Percentiles rank a stretch among this genome's conserved stretches.
These are phyloP conservation scores for Saccharomycopsis sp. DNA, from an alignment of 805 yeast genomes.

Conservation along the genomic window DNA sequence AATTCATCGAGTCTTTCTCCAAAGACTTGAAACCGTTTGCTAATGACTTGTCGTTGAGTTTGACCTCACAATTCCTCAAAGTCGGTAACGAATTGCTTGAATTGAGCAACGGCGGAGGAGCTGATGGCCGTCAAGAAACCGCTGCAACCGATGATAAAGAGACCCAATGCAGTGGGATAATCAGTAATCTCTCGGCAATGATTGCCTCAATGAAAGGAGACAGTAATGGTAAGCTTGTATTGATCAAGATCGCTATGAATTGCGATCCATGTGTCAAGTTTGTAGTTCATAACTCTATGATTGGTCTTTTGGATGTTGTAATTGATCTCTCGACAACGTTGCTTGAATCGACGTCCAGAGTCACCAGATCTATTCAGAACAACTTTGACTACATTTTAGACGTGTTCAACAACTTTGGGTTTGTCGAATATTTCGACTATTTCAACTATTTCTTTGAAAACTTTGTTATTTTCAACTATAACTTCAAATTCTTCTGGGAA, in stretches of 20 bases:
- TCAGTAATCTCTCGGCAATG: slow-evolving; percentile 71
- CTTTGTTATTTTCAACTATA: slow-evolving; percentile 14
- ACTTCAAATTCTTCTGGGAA: slow-evolving; percentile 7
- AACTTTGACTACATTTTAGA: slow-evolving; percentile 28
- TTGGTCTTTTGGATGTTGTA: slow-evolving; percentile 54
- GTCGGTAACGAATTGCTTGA: slow-evolving; percentile 53
- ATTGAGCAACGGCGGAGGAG: slow-evolving; percentile 30
- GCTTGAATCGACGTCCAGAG: slow-evolving; percentile 47
- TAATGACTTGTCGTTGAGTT: slow-evolving; percentile 49
- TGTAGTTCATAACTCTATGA: slow-evolving; percentile 52
- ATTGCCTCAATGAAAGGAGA: slow-evolving; percentile 56
- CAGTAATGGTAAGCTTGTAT: slow-evolving; percentile 9
- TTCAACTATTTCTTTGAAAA: slow-evolving; percentile 19
- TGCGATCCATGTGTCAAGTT: slow-evolving; percentile 54
- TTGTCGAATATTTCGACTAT: slow-evolving; percentile 17
- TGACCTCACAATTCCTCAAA: slow-evolving; percentile 55
- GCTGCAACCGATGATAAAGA: slow-evolving; percentile 54
- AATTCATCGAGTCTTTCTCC: slow-evolving; percentile 82
- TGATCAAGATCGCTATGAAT: slow-evolving; percentile 41
- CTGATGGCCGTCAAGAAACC: slow-evolving; percentile 24
- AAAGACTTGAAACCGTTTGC: slow-evolving; percentile 89
- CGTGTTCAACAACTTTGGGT: slow-evolving; percentile 14
- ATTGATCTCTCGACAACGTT: slow-evolving; percentile 49
- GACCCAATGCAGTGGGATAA: slow-evolving; percentile 58
- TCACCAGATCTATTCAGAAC: slow-evolving; percentile 39